Base-by-base conservation (phyloP, 2,329 filamentous ascomycete genomes). In the Penicillium sp. region DNA sequence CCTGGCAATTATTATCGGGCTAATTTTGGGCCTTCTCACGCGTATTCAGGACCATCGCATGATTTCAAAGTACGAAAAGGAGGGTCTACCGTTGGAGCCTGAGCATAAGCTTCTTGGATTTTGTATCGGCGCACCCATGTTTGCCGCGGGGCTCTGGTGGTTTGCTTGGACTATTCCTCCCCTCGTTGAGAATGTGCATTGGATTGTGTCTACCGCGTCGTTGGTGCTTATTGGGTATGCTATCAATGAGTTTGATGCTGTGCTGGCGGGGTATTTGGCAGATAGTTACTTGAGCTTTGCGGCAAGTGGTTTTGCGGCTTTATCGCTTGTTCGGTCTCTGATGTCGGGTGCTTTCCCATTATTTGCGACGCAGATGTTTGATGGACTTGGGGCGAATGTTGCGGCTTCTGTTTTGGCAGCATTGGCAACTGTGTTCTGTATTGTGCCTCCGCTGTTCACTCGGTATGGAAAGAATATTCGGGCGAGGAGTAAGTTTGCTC, bases 111-210 rank as follows among this genome's bases (percentile, higher is more conserved):
- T 61, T 21, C 27, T 53, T 1, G 63, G 63, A 1, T 62, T 65
- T 41, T 48, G 49, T 1, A 50, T 62, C 16, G 63, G 56, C 1
- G 52, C 63, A 4, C 46, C 60, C 5, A 31, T 50, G 1, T 58
- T 65, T 5, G 76, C 78, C 3, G 63, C 70, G 5, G 78, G 74
- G 2, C 72, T 82, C 1, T 79, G 77, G 73, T 73, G 70, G 65
- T 80, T 82, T 56, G 75, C 76, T 5, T 77, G 75, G 70, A 80
- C 79, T 2, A 73, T 81, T 4, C 79, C 80, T 0, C 79, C 78
- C 1, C 56, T 62, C 1, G 64, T 73, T n/a, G 33, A 35, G 5
- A 41, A 65, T 29, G 48, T 74, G 1, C 71, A 73, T 44, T 79
- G 76, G 72, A 64, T 76, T 16, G 70, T 76, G 3, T 75, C 77